A percentile compares a stretch with the other conserved stretches of the same genome.
Conservation (phyloP, 768 basidiomycete genomes). For the Gloeophyllum trabeum region DNA sequence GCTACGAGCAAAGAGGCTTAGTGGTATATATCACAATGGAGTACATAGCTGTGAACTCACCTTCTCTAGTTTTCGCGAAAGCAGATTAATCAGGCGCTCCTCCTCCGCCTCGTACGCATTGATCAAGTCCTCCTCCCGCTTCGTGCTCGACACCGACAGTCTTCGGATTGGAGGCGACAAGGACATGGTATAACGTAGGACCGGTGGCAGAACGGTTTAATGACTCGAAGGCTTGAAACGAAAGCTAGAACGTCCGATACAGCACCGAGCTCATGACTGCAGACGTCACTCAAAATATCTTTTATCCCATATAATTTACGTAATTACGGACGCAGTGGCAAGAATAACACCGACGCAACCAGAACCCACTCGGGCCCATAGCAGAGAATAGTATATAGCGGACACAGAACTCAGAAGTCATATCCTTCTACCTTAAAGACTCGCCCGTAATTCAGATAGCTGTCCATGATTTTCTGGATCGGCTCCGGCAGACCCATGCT, state of each 20-base stretch:
- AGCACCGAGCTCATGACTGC: no score
- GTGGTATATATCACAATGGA: constrained; percentile 1
- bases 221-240: no score
- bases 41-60: constrained; percentile 23
- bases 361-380: no score
- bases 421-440: constrained; percentile 82
- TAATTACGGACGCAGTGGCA: no score
- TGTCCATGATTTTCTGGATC: constrained; percentile 88
- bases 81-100: constrained; percentile 75
- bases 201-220: no score
- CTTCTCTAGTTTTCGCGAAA: constrained; percentile 79
- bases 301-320: no score
- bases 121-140: constrained; percentile 64
- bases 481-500: constrained; percentile 91
- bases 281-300: no score
- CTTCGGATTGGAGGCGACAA: constrained; percentile 46
- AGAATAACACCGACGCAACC: no score
- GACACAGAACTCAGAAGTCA: constrained; percentile 41
- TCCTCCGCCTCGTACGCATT: constrained; percentile 88
- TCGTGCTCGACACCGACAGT: constrained; percentile 43
- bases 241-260: no score
- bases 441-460: constrained; percentile 80
- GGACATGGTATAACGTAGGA: no score
- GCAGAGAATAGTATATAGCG: no score
- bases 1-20: constrained; percentile 25